A percentile compares a stretch with the other conserved stretches of the same genome.
Conservation (phyloP, 2,329 filamentous ascomycete species). For the Colletotrichum costaricense region DNA sequence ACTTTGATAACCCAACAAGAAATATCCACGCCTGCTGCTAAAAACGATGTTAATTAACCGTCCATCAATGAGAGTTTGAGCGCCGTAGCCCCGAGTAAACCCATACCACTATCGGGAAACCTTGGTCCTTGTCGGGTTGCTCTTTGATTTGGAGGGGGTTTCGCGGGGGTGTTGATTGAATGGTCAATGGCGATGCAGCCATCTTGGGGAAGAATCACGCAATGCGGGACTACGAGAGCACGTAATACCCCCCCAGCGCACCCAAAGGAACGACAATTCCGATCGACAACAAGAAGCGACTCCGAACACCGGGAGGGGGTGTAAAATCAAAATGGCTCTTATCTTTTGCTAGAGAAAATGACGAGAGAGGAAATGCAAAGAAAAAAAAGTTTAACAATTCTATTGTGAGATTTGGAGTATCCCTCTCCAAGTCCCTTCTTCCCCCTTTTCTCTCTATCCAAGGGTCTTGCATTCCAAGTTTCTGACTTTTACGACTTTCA, state of each 20-base stretch:
- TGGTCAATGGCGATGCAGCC: constrained; percentile 33
- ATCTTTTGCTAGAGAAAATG: neutral
- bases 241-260: constrained; percentile 26
- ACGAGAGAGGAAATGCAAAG: neutral
- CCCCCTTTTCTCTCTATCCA: neutral
- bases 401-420: neutral
- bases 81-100: neutral
- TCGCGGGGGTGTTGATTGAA: neutral
- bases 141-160: neutral
- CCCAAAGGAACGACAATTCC: neutral
- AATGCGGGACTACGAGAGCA: constrained; percentile 36
- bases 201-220: constrained; percentile 36
- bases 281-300: constrained; percentile 4
- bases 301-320: constrained; percentile 20
- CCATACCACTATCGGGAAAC: constrained; percentile 16
- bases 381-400: neutral
- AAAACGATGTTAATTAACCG: neutral
- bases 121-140: constrained; percentile 3
- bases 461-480: neutral
- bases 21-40: neutral
- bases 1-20: no score
- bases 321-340: neutral
- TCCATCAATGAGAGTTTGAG: neutral
- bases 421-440: neutral
- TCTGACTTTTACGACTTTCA: neutral